Base-by-base conservation (phyloP, 2,329 filamentous ascomycete genomes). In the Calonectria hawksworthii region DNA sequence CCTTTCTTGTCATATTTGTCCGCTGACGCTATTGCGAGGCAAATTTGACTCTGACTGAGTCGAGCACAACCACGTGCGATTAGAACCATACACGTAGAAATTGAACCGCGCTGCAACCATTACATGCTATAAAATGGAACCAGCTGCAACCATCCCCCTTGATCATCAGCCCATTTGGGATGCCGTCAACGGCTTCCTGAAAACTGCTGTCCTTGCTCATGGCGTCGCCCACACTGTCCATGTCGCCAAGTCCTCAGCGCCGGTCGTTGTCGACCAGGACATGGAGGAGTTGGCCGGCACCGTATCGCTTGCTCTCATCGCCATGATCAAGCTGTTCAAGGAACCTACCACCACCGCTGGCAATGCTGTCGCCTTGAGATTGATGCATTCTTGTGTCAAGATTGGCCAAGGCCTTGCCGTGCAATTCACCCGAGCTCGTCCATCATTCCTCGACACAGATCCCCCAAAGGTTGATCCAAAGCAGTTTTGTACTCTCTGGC, bases 71-170 rank as follows among this genome's bases (percentile, higher is more conserved):
- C 23, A 26, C 32, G 14, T 28, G 6, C 54, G 4, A 28, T 32
- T 47, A 68, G 32, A 65, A 18, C 21, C 5, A 30, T 36, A 54
- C 28, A 68, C 47, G 56, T 56, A 73, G 47, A 68, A 76, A 76
- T 72, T 73, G 38, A 75, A 23, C 64, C 50, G 64, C 79, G 67
- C 78, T 76, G 76, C 44, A 41, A 34, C 75, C 77, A 79, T 82
- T 82, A 83, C 76, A 83, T 81, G 81, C 72, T 82, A 82, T 83
- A 83, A 82, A 82, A 83, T 83, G 82, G 80, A 77, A 36, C 73
- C 77, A 78, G 79, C 69, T 74, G 65, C 74, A 44, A 21, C 69
- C 9, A 34, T 47, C 16, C 41, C 59, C 32, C 30, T 50, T n/a
- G 34, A 36, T 59, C 74, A 68, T 50, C 61, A 41, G 51, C 34